Evolutionary conservation across 2,329 filamentous ascomycete genomes (phyloP).

Genomic region (Xylaria sp.): DNA sequence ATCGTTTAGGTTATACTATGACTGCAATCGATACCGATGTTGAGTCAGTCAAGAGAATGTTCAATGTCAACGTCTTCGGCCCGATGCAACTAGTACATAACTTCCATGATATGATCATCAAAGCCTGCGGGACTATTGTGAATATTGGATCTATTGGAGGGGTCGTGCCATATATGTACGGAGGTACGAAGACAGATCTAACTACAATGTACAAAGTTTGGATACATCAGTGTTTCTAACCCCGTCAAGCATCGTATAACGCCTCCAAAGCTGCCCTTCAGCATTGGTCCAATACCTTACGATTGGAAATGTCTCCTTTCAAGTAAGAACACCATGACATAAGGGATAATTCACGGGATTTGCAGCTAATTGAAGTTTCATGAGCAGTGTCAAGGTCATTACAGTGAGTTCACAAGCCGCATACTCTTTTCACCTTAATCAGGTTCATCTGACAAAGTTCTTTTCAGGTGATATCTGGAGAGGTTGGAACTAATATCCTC

Average conservation of each 20-base stretch:
- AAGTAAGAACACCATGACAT: conserved; percentile 22
- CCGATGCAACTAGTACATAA: conserved; percentile 46
- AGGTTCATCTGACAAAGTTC: no score
- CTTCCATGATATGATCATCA: conserved; percentile 45
- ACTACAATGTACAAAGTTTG: no score
- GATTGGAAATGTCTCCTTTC: conserved; percentile 43
- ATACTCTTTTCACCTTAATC: no score
- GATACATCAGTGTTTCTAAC: not conserved
- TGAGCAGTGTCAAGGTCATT: not conserved
- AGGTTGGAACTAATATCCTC: conserved; percentile 47
- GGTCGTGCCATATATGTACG: conserved; percentile 43
- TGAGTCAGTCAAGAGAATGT: conserved; percentile 39
- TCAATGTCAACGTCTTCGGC: conserved; percentile 46
- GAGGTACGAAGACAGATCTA: conserved; percentile 26
- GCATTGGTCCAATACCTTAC: conserved; percentile 42
- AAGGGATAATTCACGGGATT: no score
- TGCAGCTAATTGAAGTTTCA: no score
- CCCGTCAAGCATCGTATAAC: conserved; percentile 45
- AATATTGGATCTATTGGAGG: conserved; percentile 48
- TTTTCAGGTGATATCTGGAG: conserved; percentile 45
- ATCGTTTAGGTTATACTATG: conserved; percentile 43
- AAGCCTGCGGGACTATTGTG: conserved; percentile 39
- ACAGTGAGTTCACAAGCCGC: not conserved
- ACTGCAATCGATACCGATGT: conserved; percentile 45
- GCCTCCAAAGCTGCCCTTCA: conserved; percentile 45